Percentiles rank a stretch among this genome's conserved stretches.
Evolutionary conservation across 1,139 yeast genomes (phyloP).

Genomic region (Scheffersomyces stambukii): DNA sequence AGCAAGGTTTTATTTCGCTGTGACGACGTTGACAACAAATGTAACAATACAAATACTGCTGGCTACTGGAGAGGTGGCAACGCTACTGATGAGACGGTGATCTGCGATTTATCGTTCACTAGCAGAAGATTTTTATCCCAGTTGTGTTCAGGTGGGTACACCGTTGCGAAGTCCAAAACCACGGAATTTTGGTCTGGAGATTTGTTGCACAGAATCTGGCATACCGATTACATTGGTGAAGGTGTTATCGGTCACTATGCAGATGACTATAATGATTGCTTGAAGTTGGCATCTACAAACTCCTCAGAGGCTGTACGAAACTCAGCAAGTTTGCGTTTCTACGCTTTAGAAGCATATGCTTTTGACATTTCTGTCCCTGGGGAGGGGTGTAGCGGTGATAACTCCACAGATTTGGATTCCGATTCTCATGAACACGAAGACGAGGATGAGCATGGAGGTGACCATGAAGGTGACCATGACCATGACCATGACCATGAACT

Average conservation of each 20-base stretch:
- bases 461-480: constrained; percentile 3
- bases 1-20: constrained; percentile 25
- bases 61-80: constrained; percentile 35
- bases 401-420: constrained; percentile 3
- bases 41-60: constrained; percentile 28
- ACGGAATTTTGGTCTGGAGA: constrained; percentile 15
- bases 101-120: constrained; percentile 18
- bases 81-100: constrained; percentile 24
- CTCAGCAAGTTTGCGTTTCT: constrained; percentile 15
- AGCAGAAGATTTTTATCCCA: constrained; percentile 15
- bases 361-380: constrained; percentile 19
- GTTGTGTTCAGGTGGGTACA: constrained; percentile 18
- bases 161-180: constrained; percentile 13
- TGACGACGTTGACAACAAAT: constrained; percentile 30
- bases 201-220: constrained; percentile 22
- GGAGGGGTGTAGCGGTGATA: constrained; percentile 15
- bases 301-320: constrained; percentile 13
- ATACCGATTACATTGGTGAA: constrained; percentile 16
- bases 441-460: constrained; percentile 2
- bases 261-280: constrained; percentile 17
- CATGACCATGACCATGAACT: constrained; percentile 1
- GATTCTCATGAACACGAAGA: constrained; percentile 2
- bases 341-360: constrained; percentile 20
- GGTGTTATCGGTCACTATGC: constrained; percentile 17
- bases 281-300: constrained; percentile 15